phyloP scores from a whole-genome alignment of 2,329 filamentous ascomycete genomes.

The Pseudogymnoascus sp. region DNA sequence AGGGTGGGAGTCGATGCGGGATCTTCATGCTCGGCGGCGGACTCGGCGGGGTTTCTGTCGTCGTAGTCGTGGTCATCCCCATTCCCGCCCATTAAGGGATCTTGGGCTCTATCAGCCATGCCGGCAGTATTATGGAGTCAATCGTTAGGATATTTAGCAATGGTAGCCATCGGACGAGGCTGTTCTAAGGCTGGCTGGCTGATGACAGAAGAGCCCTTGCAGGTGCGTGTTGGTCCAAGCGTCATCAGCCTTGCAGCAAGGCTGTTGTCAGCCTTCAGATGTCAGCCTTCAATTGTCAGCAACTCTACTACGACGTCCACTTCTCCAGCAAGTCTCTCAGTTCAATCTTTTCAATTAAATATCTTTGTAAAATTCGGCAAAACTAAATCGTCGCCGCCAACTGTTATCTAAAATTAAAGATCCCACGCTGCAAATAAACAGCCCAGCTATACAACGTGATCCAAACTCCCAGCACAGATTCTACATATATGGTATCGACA shows the following conservation, averaged over 20 bases:
- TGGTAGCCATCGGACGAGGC: not conserved
- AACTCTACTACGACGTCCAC: not conserved
- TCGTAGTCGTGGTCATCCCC: slow-evolving; percentile 14
- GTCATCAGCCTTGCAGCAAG: slow-evolving; percentile 9
- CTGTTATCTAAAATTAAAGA: not conserved
- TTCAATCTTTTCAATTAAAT: not conserved
- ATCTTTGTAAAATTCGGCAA: not conserved
- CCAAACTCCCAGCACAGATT: not conserved
- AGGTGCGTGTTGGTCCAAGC: not conserved
- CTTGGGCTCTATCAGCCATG: slow-evolving; percentile 25
- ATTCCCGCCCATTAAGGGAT: slow-evolving; percentile 24
- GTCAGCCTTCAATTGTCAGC: not conserved
- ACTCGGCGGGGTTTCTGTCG: slow-evolving; percentile 13
- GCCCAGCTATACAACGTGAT: not conserved
- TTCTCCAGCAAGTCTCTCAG: not conserved
- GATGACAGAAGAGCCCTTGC: slow-evolving; percentile 1
- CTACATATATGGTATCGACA: not conserved
- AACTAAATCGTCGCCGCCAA: not conserved
- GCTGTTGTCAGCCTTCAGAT: not conserved
- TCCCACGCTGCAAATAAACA: not conserved
- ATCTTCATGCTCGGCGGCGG: slow-evolving; percentile 10
- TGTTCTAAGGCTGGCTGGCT: not conserved
- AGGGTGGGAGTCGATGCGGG: slow-evolving; percentile 29
- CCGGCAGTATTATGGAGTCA: slow-evolving; percentile 8
- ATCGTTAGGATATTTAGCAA: not conserved